phyloP scores from a whole-genome alignment of 805 yeast species.

The Saccharomycopsis synnaedendra region DNA sequence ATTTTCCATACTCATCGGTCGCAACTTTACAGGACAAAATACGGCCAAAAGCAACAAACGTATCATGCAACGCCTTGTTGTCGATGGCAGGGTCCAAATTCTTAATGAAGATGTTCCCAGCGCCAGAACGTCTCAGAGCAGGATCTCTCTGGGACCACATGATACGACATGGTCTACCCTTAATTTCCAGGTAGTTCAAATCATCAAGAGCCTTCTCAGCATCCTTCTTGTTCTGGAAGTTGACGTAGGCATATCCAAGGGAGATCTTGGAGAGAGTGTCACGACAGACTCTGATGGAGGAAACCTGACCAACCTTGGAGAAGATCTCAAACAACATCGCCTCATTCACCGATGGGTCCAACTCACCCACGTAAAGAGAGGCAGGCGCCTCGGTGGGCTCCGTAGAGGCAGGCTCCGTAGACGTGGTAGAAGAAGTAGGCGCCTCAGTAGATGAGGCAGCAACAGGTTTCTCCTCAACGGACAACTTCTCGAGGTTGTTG shows the following conservation, averaged over 20 bases:
- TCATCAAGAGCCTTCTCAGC: constrained; percentile 93
- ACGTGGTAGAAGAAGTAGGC: neutral
- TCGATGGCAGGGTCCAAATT: constrained; percentile 97
- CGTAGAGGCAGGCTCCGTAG: neutral
- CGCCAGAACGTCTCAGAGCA: constrained; percentile 84
- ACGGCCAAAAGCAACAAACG: constrained; percentile 93
- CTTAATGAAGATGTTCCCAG: constrained; percentile 95
- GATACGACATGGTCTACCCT: constrained; percentile 96
- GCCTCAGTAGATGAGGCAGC: neutral
- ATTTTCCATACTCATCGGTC: constrained; percentile 58
- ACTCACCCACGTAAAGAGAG: constrained; percentile 83
- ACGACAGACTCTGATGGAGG: constrained; percentile 97
- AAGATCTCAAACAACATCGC: constrained; percentile 90
- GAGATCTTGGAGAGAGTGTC: constrained; percentile 96
- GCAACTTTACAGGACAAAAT: constrained; percentile 97
- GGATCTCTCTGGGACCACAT: constrained; percentile 99
- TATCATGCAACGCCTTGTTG: constrained; percentile 97
- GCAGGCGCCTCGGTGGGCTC: constrained; percentile 1
- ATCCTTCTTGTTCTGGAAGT: constrained; percentile 80
- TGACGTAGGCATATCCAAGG: constrained; percentile 96
- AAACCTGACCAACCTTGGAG: constrained; percentile 88
- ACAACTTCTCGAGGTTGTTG: constrained; percentile 8
- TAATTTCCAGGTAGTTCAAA: constrained; percentile 86
- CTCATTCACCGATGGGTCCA: constrained; percentile 86
- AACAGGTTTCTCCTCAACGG: constrained; percentile 14